Percentiles rank a stretch among this genome's conserved stretches.
These are phyloP conservation scores for Pelargonium australe DNA, from an alignment of 441 rosid genomes.

Conservation along the genomic window DNA sequence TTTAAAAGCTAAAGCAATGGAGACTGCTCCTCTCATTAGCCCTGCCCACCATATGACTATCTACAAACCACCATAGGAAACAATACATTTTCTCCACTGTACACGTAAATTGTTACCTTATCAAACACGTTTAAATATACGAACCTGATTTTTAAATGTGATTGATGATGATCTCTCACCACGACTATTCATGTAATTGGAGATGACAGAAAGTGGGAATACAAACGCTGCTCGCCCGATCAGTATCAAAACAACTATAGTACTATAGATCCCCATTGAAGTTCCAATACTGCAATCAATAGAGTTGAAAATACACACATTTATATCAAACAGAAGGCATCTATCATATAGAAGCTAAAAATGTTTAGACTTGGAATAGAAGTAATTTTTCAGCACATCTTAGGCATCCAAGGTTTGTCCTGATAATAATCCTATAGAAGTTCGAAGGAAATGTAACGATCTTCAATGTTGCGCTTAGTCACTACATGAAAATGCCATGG, in stretches of 20 bases:
- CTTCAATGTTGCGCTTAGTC: not conserved
- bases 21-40: slow-evolving; percentile 86
- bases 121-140: not conserved
- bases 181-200: slow-evolving; percentile 53
- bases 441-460: not conserved
- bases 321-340: not conserved
- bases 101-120: not conserved
- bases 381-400: no score
- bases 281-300: slow-evolving; percentile 41
- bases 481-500: no score
- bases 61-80: slow-evolving; percentile 26
- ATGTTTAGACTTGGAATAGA: not conserved
- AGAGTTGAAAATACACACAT: not conserved
- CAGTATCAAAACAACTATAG: slow-evolving; percentile 44
- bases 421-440: not conserved
- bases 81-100: not conserved
- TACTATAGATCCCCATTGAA: slow-evolving; percentile 43
- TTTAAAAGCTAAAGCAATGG: slow-evolving; percentile 83
- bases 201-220: slow-evolving; percentile 63
- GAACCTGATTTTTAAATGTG: slow-evolving; percentile 66
- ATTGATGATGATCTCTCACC: slow-evolving; percentile 35
- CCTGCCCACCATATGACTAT: slow-evolving; percentile 94
- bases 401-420: not conserved
- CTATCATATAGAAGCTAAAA: not conserved
- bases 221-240: slow-evolving; percentile 82